Evolutionary conservation across 1,139 yeast species (phyloP).

Genomic region (Scheffersomyces titani): DNA sequence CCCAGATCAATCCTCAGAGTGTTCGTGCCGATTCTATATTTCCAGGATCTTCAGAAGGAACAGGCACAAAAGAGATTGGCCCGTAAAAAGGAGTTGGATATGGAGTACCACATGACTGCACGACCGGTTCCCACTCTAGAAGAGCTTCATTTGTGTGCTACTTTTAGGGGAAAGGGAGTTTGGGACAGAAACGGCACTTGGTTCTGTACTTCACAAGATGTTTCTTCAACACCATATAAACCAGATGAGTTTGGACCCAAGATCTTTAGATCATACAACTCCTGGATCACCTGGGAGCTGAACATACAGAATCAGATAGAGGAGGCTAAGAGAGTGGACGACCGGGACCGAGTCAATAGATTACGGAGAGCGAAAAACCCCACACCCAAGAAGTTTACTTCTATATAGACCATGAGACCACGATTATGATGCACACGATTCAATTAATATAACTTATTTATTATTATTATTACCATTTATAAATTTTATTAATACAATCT

Average conservation of each 20-base stretch:
- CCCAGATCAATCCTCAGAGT: conserved; percentile 24
- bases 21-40: conserved; percentile 26
- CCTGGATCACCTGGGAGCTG: conserved; percentile 21
- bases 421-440: not conserved
- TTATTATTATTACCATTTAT: no score
- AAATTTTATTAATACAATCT: no score
- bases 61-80: conserved; percentile 11
- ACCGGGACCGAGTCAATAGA: not conserved
- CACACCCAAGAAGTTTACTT: not conserved
- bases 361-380: not conserved
- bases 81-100: not conserved
- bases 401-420: not conserved
- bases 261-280: conserved; percentile 16
- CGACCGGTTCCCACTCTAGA: conserved; percentile 33
- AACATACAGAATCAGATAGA: conserved; percentile 7
- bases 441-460: not conserved
- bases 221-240: not conserved
- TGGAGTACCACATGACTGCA: conserved; percentile 18
- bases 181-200: conserved; percentile 37
- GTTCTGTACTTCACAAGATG: conserved; percentile 25
- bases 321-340: conserved; percentile 8
- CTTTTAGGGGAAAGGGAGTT: conserved; percentile 23
- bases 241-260: conserved; percentile 16
- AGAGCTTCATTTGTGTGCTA: conserved; percentile 28
- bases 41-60: conserved; percentile 20